Evolutionary conservation across 768 basidiomycete genomes (phyloP), one percentile per base, ranked within the genome.

Genomic region (Kwoniella newhampshirensis): DNA sequence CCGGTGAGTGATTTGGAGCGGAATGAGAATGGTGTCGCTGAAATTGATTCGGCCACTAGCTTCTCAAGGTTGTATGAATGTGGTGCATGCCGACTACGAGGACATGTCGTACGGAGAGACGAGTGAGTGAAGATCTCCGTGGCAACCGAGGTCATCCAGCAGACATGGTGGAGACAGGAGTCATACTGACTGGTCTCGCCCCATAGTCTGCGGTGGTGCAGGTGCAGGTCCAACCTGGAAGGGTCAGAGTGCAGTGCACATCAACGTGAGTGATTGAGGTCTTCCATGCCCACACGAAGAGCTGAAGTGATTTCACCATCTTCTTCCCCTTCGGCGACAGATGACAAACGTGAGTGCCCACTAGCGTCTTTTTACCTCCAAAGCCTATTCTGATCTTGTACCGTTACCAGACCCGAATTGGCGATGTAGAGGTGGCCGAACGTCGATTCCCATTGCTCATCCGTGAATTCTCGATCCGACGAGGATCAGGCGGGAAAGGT

Each of bases 1-100:
- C 92, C 17, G 92, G 91, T 0, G 90, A 88, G 68, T 92, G 94
- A 73, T n/a, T n/a, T n/a, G n/a, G n/a, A n/a, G n/a, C n/a, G n/a
- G n/a, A n/a, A n/a, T n/a, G n/a, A n/a, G n/a, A n/a, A n/a, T n/a
- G n/a, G n/a, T n/a, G n/a, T n/a, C n/a, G n/a, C n/a, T n/a, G n/a
- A n/a, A n/a, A n/a, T n/a, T n/a, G n/a, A 13, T 32, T 32, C 32
- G 32, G 13, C 6, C 32, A n/a, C n/a, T n/a, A 23, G 40, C 40
- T n/a, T 42, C 40, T 7, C 40, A 42, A 42, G 40, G 40, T 23
- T 42, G 40, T 23, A 42, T 42, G 40, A 42, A 42, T 23, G 21
- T 23, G 40, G 7, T 23, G 7, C 40, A 42, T 23, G 11, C 23
- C 6, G 45, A 23, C 20, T 50, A 50, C 28, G 35, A 50, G 18